Percentiles rank a stretch among this genome's conserved stretches.
phyloP scores from a whole-genome alignment of 768 basidiomycete genomes.

The Xerocomellus chrysenteron region DNA sequence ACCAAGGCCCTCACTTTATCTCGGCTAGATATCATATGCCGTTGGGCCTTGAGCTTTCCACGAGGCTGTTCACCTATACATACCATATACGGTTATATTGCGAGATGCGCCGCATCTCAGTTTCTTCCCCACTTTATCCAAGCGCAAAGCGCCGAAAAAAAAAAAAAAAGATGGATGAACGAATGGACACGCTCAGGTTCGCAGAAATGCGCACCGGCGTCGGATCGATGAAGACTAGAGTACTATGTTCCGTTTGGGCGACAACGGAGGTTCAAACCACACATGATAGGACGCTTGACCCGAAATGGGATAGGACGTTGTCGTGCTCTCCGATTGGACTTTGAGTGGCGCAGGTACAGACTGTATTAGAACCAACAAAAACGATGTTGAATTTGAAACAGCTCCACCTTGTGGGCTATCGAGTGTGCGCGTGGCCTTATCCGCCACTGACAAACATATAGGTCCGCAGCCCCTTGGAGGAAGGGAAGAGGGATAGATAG shows the following conservation, averaged over 20 bases:
- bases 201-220: background rate
- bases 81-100: constrained; percentile 27
- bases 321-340: background rate
- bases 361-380: background rate
- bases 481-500: background rate
- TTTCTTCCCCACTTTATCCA: background rate
- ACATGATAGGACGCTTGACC: too few species aligned
- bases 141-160: background rate
- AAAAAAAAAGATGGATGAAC: background rate
- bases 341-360: background rate
- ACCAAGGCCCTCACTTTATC: constrained; percentile 8
- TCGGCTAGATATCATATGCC: constrained; percentile 26
- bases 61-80: constrained; percentile 20
- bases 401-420: constrained; percentile 19
- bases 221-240: too few species aligned
- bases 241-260: background rate
- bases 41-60: constrained; percentile 28
- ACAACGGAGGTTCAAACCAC: too few species aligned
- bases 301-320: too few species aligned
- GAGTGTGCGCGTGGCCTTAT: background rate
- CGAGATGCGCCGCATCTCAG: constrained; percentile 3
- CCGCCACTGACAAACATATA: background rate
- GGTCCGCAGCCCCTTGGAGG: background rate
- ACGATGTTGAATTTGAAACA: constrained; percentile 22
- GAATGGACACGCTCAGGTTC: constrained; percentile 21